These are phyloP conservation scores for Striga asiatica DNA, from an alignment of 257 asterid genomes.

Conservation along the genomic window DNA sequence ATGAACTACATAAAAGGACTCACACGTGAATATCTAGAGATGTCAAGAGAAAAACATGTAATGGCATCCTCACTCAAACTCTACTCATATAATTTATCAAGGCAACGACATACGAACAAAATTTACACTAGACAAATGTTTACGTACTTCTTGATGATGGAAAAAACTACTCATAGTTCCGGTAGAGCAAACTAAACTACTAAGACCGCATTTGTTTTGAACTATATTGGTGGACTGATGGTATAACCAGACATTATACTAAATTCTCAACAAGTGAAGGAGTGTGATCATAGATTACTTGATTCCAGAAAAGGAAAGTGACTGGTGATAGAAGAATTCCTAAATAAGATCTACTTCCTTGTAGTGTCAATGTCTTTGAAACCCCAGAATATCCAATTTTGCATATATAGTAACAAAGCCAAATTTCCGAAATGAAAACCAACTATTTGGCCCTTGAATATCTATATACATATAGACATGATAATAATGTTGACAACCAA, in stretches of 20 bases:
- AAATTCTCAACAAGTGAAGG: too few species aligned
- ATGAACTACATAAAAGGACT: conserved; percentile 38
- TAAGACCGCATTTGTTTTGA: background rate
- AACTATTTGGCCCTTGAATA: background rate
- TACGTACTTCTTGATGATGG: conserved; percentile 6
- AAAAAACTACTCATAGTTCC: conserved; percentile 2
- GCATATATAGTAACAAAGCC: background rate
- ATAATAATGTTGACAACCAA: background rate
- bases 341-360: background rate
- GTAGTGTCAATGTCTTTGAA: background rate
- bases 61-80: conserved; percentile 2
- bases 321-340: too few species aligned
- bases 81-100: background rate
- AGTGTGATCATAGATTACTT: too few species aligned
- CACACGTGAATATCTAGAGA: conserved; percentile 10
- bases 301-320: too few species aligned
- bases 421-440: background rate
- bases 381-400: background rate
- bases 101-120: conserved; percentile 1
- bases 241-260: too few species aligned
- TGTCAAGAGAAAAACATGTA: conserved; percentile 8
- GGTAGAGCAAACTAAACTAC: background rate
- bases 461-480: background rate
- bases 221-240: background rate
- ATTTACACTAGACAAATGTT: background rate